Base-by-base conservation (phyloP, 2,329 filamentous ascomycete genomes). In the Geosmithia morbida region DNA sequence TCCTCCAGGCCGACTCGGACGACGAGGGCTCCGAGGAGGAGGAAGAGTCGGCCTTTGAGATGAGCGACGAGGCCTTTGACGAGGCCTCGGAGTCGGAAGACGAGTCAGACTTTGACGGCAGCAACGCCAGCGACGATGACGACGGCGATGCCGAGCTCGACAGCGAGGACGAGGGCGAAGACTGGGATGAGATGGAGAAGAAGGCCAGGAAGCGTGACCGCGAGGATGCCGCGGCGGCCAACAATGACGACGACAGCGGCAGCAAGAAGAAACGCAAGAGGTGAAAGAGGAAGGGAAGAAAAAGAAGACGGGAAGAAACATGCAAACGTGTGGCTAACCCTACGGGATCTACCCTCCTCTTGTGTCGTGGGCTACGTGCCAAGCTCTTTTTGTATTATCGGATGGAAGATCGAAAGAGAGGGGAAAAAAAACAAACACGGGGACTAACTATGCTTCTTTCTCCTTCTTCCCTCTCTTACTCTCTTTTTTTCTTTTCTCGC, bases 111-210 rank as follows among this genome's bases (percentile, higher is more conserved):
- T 97, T 92, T 60, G 89, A 47, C 33, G 50, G 94, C 57, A 90
- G 90, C 59, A 89, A 95, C 57, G 85, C 83, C 1, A 85, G 79
- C 19, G 85, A 83, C 2, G 85, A 90, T 52, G 88, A 90, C 13
- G 85, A 87, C 48, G 62, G 60, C 11, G 64, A 66, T 30, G 79
- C 74, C 45, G 84, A 85, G 18, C 71, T 77, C 17, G 63, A 65
- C 48, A 79, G 77, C 42, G 85, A 89, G 7, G 84, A 87, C 13
- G 85, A 81, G 53, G 84, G 85, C 45, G 85, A 96, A 61, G 87
- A 94, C 59, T 96, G 90, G 90, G 89, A 97, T 61, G 88, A 94
- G 64, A 63, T 96, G 50, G 90, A 96, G 69, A 82, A 83, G 65
- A 95, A 95, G 71, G 89, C 83, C 2, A 87, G 82, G 69, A 87